A percentile compares a stretch with the other conserved stretches of the same genome.
Conservation (phyloP, 2,329 filamentous ascomycete genomes). For the Claviceps lovelessii region DNA sequence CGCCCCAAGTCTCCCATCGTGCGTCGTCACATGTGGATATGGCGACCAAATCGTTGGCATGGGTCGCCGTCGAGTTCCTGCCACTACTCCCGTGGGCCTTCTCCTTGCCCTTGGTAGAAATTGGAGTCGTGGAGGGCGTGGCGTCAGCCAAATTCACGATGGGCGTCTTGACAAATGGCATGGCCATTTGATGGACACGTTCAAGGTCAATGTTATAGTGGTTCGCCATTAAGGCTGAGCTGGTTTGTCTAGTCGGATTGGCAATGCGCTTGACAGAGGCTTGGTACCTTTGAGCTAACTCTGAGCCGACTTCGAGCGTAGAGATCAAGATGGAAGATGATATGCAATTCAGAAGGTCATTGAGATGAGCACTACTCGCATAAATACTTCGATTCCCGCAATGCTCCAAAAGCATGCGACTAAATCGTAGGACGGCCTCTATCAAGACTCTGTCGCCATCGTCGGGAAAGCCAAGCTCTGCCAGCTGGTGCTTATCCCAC, state of each 20-base stretch:
- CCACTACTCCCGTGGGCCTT: constrained; percentile 32
- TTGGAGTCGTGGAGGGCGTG: constrained; percentile 37
- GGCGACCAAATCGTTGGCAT: constrained; percentile 72
- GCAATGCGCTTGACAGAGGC: constrained; percentile 67
- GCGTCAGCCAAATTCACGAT: constrained; percentile 37
- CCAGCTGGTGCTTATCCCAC: constrained; percentile 33
- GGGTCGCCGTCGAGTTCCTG: constrained; percentile 43
- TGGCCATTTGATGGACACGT: constrained; percentile 67
- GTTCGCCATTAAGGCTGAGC: constrained; percentile 60
- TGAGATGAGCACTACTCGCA: constrained; percentile 79
- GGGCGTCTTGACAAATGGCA: constrained; percentile 65
- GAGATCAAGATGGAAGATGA: constrained; percentile 64
- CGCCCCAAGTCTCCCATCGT: constrained; percentile 65
- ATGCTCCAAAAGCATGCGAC: constrained; percentile 75
- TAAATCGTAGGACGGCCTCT: constrained; percentile 71
- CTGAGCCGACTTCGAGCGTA: constrained; percentile 66
- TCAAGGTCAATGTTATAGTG: constrained; percentile 75
- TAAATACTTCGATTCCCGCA: constrained; percentile 96
- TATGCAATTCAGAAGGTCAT: constrained; percentile 77
- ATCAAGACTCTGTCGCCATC: constrained; percentile 74
- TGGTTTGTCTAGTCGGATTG: constrained; percentile 51
- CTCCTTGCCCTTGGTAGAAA: constrained; percentile 63
- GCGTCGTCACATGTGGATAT: constrained; percentile 48
- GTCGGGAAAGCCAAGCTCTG: constrained; percentile 46
- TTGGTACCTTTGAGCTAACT: constrained; percentile 84